Evolutionary conservation across 345 rosid genomes (phyloP).

Genomic region (Cochlearia excelsa): DNA sequence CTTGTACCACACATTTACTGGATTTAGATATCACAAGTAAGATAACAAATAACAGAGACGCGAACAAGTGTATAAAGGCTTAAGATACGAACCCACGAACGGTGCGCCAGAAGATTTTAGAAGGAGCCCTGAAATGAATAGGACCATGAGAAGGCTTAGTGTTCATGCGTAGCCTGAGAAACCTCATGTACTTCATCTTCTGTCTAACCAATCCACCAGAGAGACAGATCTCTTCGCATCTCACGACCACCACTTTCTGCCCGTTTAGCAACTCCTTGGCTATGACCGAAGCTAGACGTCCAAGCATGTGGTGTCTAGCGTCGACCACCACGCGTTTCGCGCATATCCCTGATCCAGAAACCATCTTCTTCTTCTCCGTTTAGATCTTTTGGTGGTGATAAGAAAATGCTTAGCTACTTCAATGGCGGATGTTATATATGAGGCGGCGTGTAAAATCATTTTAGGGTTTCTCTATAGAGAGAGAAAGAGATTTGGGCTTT

Average conservation of each 20-base stretch:
- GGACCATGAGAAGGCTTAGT: constrained; percentile 96
- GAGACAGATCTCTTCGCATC: constrained; percentile 88
- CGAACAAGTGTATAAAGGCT: no score
- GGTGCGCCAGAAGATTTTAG: constrained; percentile 94
- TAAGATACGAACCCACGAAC: constrained; percentile 57
- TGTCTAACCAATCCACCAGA: constrained; percentile 82
- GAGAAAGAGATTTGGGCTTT: background rate
- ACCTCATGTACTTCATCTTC: constrained; percentile 91
- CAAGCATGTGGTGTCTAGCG: constrained; percentile 81
- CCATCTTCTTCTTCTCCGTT: constrained; percentile 40
- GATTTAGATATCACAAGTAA: background rate
- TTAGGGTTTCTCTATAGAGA: constrained; percentile 20
- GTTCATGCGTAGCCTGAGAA: constrained; percentile 88
- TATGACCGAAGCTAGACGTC: constrained; percentile 58
- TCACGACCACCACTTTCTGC: constrained; percentile 68
- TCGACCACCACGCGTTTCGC: constrained; percentile 71
- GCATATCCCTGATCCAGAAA: constrained; percentile 77
- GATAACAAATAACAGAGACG: background rate
- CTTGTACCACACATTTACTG: background rate
- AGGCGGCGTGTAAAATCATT: background rate
- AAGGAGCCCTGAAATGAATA: constrained; percentile 84
- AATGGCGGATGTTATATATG: constrained; percentile 19
- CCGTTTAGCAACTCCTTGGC: constrained; percentile 89
- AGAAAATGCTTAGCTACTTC: constrained; percentile 19
- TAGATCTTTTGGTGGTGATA: no score